These are phyloP conservation scores for Neoscytalidium dimidiatum DNA, from an alignment of 2,329 filamentous ascomycete genomes.

Conservation along the genomic window DNA sequence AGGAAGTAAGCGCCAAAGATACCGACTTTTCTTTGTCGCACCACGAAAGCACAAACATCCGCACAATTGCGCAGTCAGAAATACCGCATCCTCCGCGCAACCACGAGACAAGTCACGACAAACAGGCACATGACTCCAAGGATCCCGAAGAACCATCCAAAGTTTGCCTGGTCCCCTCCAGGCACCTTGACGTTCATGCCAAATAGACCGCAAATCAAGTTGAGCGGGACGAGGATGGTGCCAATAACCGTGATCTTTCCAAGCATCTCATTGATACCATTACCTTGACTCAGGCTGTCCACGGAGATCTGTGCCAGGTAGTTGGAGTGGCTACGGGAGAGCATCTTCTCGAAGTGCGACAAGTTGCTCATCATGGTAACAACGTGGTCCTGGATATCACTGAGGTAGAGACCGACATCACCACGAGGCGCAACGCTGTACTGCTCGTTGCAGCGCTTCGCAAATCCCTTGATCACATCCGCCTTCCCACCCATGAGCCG, in stretches of 20 bases:
- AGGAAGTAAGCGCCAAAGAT: neutral
- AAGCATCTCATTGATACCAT: constrained; percentile 82
- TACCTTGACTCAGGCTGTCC: constrained; percentile 85
- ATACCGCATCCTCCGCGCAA: constrained; percentile 46
- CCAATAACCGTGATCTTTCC: constrained; percentile 95
- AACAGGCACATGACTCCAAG: constrained; percentile 56
- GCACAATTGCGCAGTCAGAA: neutral
- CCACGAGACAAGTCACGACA: constrained; percentile 39
- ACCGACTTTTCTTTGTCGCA: neutral
- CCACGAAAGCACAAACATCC: neutral
- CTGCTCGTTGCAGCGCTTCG: constrained; percentile 97
- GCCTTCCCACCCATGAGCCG: constrained; percentile 94
- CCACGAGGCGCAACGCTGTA: constrained; percentile 93
- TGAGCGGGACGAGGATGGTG: constrained; percentile 94
- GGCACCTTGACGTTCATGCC: constrained; percentile 86
- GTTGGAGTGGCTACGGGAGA: constrained; percentile 90
- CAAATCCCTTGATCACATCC: constrained; percentile 97
- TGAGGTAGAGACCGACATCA: constrained; percentile 94
- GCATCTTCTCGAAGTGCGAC: constrained; percentile 95
- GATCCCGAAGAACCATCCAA: constrained; percentile 64
- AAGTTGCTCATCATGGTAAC: constrained; percentile 99
- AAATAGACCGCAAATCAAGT: constrained; percentile 83
- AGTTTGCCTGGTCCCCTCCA: constrained; percentile 32
- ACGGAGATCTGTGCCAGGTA: constrained; percentile 94
- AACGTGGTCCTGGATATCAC: constrained; percentile 98